Evolutionary conservation across 2,329 filamentous ascomycete genomes (phyloP).

Genomic region (Venturiaceae sp.): DNA sequence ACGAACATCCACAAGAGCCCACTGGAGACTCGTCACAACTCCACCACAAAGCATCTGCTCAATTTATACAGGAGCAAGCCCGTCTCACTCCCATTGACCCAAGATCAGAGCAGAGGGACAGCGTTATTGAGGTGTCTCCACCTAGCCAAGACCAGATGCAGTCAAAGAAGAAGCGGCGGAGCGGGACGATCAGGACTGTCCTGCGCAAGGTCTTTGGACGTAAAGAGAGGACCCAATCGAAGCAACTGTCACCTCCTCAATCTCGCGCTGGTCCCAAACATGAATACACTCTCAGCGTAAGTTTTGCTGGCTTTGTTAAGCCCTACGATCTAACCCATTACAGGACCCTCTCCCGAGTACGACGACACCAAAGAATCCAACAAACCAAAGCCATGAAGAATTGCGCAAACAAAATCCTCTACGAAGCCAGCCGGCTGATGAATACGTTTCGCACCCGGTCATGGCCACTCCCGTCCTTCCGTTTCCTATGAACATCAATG

Average conservation of each 20-base stretch:
- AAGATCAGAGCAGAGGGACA: neutral
- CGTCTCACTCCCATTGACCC: neutral
- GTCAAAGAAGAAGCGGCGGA: conserved; percentile 6
- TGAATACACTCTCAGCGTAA: conserved; percentile 9
- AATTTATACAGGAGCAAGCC: neutral
- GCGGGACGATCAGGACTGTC: conserved; percentile 7
- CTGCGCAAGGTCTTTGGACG: conserved; percentile 7
- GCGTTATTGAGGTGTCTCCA: neutral
- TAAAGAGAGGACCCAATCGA: conserved; percentile 3
- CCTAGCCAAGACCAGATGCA: neutral
- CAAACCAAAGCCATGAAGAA: neutral
- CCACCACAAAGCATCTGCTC: neutral
- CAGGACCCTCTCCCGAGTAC: neutral
- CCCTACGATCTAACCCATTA: neutral
- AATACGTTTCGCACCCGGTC: neutral
- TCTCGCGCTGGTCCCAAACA: conserved; percentile 2
- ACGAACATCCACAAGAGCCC: neutral
- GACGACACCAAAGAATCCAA: neutral
- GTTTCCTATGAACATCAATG: conserved; percentile 11
- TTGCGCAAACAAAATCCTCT: neutral
- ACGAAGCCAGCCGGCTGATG: neutral
- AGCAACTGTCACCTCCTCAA: neutral
- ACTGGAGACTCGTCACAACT: neutral
- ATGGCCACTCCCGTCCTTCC: conserved; percentile 6
- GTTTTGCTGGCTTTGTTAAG: neutral